Conservation (phyloP, 768 basidiomycete species). For the Psilocybe cubensis region DNA sequence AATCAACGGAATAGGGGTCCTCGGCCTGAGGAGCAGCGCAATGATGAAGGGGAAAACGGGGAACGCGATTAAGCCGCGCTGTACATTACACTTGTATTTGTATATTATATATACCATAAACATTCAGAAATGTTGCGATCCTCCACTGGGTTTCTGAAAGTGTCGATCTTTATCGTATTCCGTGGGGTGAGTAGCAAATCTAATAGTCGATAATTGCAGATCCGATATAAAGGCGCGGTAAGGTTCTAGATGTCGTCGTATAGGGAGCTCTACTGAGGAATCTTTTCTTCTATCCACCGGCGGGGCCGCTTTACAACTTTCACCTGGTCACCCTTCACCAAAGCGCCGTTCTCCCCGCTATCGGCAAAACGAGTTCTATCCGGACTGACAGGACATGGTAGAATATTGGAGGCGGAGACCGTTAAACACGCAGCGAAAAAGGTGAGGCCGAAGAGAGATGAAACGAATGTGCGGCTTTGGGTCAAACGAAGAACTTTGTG, state of each 20-base stretch:
- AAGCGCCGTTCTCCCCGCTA: slow-evolving; percentile 33
- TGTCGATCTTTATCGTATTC: background rate
- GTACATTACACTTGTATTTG: slow-evolving; percentile 29
- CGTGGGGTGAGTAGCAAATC: background rate
- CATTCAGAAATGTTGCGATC: slow-evolving; percentile 21
- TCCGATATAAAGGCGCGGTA: background rate
- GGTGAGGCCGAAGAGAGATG: slow-evolving; percentile 80
- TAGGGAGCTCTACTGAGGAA: slow-evolving; percentile 30
- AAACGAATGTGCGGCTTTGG: slow-evolving; percentile 73
- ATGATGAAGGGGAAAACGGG: slow-evolving; percentile 42
- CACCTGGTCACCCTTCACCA: slow-evolving; percentile 38
- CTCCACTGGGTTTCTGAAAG: background rate
- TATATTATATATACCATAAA: slow-evolving; percentile 28
- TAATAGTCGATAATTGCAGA: background rate
- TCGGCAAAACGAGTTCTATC: slow-evolving; percentile 65
- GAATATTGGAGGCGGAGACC: slow-evolving; percentile 76
- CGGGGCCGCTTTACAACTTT: slow-evolving; percentile 63
- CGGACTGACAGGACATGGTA: slow-evolving; percentile 79
- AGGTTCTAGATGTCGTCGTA: background rate
- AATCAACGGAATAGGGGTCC: slow-evolving; percentile 48
- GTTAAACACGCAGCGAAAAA: slow-evolving; percentile 80
- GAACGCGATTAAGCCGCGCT: slow-evolving; percentile 26
- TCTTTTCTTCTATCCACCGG: slow-evolving; percentile 83
- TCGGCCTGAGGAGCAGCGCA: slow-evolving; percentile 60
- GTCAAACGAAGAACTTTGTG: slow-evolving; percentile 62